Evolutionary conservation across 1,284 basidiomycete species (phyloP), one percentile per base, ranked within the genome.

Genomic region (Sparassis latifolia): DNA sequence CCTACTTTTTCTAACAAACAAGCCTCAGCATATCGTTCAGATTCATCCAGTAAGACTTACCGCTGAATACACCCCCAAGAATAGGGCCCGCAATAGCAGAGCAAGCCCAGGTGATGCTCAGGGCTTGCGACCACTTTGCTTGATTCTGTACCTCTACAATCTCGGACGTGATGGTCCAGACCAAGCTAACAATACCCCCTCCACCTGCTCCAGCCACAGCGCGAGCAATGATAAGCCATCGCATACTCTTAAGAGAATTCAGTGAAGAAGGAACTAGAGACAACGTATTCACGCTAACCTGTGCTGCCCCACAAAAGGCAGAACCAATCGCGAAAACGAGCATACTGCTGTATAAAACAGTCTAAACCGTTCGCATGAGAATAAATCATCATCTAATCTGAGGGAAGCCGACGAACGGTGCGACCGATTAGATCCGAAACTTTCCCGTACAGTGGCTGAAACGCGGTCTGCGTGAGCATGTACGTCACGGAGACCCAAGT

Each of bases 401-500:
- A 40, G 30, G 37, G 38, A 51, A 52, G 39, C 20, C 33, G 27
- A 54, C 61, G 42, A 28, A 66, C 89, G 76, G 83, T 88, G 44
- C 88, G 77, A 44, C 88, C 89, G 51, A 86, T 69, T 44, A 90
- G 74, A 67, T 90, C 86, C 51, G 88, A 89, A 44, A 89, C 67
- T 59, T 78, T 78, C 47, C 86, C 88, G 62, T 89, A 90, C 33
- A 91, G 67, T 40, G 89, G 88, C 60, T 90, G 89, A 55, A 83
- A 82, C 12, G 84, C 86, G 2, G 88, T 90, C 62, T 91, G 88
- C 2, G 88, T 88, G 49, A 91, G 74, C 76, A 90, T 78, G 60
- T 91, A 91, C 27, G 85, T 76, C 39, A 89, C 83, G 29, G 81
- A 84, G 47, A 91, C 84, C 88, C 89, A 91, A n/a, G 84, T 86